phyloP scores from a whole-genome alignment of 2,329 filamentous ascomycete species.

The Furcasterigmium furcatum region DNA sequence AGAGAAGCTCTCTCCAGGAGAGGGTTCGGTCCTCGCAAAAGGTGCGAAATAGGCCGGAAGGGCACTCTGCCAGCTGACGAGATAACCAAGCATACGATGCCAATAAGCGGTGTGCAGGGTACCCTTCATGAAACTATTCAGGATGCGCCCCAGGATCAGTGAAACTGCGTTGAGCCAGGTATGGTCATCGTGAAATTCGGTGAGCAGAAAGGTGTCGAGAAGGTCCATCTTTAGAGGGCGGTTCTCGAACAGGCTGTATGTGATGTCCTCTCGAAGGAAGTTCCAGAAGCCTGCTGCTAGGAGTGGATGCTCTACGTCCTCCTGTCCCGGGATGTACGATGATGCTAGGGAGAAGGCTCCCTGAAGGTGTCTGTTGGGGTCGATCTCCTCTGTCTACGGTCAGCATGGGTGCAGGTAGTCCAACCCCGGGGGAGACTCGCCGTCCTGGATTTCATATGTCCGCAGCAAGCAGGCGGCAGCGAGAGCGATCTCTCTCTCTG shows the following conservation, averaged over 20 bases:
- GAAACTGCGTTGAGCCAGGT: slow-evolving; percentile 36
- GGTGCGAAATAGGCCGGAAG: slow-evolving; percentile 27
- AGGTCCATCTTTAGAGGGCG: slow-evolving; percentile 38
- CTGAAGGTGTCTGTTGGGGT: slow-evolving; percentile 40
- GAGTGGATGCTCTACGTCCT: slow-evolving; percentile 20
- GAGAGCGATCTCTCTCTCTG: slow-evolving; percentile 34
- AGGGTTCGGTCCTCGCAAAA: slow-evolving; percentile 19
- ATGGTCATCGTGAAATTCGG: slow-evolving; percentile 17
- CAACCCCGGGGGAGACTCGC: too few species aligned
- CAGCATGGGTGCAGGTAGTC: not conserved
- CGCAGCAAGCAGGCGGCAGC: slow-evolving; percentile 43
- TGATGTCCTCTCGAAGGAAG: slow-evolving; percentile 50
- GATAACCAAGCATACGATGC: slow-evolving; percentile 13
- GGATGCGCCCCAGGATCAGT: slow-evolving; percentile 36
- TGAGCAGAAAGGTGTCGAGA: slow-evolving; percentile 10
- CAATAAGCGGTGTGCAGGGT: slow-evolving; percentile 12
- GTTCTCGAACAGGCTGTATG: slow-evolving; percentile 42
- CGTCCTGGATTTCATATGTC: slow-evolving; percentile 44
- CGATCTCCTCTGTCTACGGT: slow-evolving; percentile 25
- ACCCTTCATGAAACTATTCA: slow-evolving; percentile 32
- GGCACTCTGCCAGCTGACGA: slow-evolving; percentile 23
- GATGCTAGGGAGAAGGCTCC: slow-evolving; percentile 42
- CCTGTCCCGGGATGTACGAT: slow-evolving; percentile 16
- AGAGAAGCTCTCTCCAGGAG: slow-evolving; percentile 22
- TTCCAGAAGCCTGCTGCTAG: slow-evolving; percentile 45